phyloP scores from a whole-genome alignment of 2,329 filamentous ascomycete species.

The Fusarium cicatricum region DNA sequence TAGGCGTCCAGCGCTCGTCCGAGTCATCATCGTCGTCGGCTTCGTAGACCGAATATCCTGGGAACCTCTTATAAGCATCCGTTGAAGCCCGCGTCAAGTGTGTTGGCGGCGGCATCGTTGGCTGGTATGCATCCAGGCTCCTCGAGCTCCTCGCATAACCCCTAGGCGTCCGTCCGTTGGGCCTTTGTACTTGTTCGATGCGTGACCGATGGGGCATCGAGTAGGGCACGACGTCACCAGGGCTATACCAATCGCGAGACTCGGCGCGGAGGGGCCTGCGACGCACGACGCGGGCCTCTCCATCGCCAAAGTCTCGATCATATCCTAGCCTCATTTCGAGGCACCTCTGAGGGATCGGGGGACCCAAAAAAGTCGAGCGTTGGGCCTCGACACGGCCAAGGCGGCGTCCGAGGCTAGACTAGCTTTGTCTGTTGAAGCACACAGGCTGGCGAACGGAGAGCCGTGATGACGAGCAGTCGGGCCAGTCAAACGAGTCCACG shows the following conservation, averaged over 20 bases:
- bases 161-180: constrained; percentile 42
- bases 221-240: constrained; percentile 40
- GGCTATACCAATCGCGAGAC: constrained; percentile 40
- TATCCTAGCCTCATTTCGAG: constrained; percentile 46
- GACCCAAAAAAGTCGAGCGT: constrained; percentile 27
- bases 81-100: constrained; percentile 42
- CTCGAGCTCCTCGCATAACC: constrained; percentile 36
- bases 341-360: constrained; percentile 31
- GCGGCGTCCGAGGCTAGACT: constrained; percentile 32
- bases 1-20: constrained; percentile 22
- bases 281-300: constrained; percentile 40
- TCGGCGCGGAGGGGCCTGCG: constrained; percentile 39
- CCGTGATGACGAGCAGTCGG: constrained; percentile 32
- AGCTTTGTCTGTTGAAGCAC: constrained; percentile 25
- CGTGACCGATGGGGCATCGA: constrained; percentile 42
- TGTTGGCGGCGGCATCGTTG: constrained; percentile 42
- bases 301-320: constrained; percentile 43
- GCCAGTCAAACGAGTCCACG: constrained; percentile 43
- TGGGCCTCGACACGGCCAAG: constrained; percentile 40
- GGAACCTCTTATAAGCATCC: constrained; percentile 44
- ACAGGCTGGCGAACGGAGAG: constrained; percentile 27
- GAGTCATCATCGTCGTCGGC: constrained; percentile 36
- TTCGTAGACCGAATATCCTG: constrained; percentile 40
- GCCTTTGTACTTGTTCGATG: constrained; percentile 45
- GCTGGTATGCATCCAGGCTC: constrained; percentile 43